Evolutionary conservation across 257 asterid species (phyloP), one percentile per base, ranked within the genome.

Genomic region (Galeopsis tetrahit): DNA sequence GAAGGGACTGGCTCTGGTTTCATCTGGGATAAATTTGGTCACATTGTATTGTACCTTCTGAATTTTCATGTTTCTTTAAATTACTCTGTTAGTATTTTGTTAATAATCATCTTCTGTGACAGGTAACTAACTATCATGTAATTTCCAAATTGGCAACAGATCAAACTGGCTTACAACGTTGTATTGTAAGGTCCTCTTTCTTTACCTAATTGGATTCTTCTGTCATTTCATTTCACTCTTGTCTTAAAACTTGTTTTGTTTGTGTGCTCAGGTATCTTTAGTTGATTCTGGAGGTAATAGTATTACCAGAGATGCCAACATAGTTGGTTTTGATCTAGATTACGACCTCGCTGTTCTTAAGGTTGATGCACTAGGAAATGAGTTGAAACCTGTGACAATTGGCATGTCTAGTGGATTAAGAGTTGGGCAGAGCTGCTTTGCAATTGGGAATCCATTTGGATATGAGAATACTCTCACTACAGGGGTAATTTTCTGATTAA

Each of bases 1-100:
- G 87, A 90, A 83, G 97, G 97, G 71, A 84, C 96, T 63, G 98
- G 98, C 74, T 93, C 98, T 21, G 98, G 98, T 72, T 93, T 93
- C 83, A 82, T 93, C 63, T 93, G 97, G 98, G 97, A 93, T 78
- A 72, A 81, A 83, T 93, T 79, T 78, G 96, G 98, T 73, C 98
- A 92, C 84, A 90, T 92, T 88, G 98, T 92, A 80, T 10, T 89
- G 78, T 75, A 64, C 56, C 36, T 17, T 68, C 44, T 0, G 4
- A 34, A 3, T 49, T 4, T 39, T 63, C 52, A 14, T 8, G 5
- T 39, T 14, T 38, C 42, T 10, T 34, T 60, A 21, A 21, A 21
- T 21, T 21, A 21, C 28, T 21, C 28, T 21, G n/a, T n/a, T 21
- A 21, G 0, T 1, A 21, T 21, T 21, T 21, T 21, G 44, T 39